phyloP scores from a whole-genome alignment of 495 filamentous ascomycete species.

The Neurospora discreta region DNA sequence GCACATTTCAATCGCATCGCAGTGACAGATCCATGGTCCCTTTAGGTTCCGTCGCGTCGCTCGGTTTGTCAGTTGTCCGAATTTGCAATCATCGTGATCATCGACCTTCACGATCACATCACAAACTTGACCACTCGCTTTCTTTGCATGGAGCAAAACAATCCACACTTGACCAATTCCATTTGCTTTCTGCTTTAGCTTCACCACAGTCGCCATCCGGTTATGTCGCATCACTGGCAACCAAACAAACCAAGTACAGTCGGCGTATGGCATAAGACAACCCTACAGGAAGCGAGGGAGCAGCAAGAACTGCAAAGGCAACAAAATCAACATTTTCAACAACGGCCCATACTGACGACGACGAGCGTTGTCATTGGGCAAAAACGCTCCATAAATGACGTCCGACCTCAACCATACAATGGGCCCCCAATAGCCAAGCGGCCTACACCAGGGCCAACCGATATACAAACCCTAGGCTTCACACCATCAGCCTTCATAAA shows the following conservation, averaged over 20 bases:
- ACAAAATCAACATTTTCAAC: background rate
- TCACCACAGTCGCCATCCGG: background rate
- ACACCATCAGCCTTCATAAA: background rate
- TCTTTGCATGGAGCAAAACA: background rate
- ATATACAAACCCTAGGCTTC: background rate
- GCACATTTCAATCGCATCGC: background rate
- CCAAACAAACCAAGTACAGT: conserved; percentile 3
- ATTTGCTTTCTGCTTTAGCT: background rate
- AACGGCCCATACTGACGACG: background rate
- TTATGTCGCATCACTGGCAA: conserved; percentile 7
- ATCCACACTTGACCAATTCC: background rate
- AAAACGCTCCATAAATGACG: conserved; percentile 12
- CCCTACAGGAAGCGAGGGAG: conserved; percentile 11
- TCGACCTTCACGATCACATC: background rate
- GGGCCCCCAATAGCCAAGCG: background rate
- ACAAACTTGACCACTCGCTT: background rate
- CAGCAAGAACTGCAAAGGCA: conserved; percentile 2
- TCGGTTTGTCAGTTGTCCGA: background rate
- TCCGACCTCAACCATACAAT: background rate
- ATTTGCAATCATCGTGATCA: background rate
- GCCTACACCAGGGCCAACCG: background rate
- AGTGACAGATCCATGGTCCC: background rate
- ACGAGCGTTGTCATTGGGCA: conserved; percentile 12
- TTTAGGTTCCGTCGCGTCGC: background rate
- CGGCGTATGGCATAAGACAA: conserved; percentile 19